These are phyloP conservation scores for Scleroderma bovista DNA, from an alignment of 768 basidiomycete species.

Conservation along the genomic window DNA sequence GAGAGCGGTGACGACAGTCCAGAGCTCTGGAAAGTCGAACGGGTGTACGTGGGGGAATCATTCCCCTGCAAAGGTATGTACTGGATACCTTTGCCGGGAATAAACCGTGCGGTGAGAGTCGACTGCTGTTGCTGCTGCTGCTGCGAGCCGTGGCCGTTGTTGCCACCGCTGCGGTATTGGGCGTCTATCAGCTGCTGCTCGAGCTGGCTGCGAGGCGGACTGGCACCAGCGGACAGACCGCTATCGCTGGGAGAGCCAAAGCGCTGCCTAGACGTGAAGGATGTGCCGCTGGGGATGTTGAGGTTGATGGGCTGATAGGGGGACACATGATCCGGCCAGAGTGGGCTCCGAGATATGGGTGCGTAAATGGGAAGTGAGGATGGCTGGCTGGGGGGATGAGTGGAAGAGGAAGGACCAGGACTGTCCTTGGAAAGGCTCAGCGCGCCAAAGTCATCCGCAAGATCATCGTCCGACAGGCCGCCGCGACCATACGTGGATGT, in stretches of 20 bases:
- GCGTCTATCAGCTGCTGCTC: constrained; percentile 43
- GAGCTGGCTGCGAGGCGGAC: constrained; percentile 42
- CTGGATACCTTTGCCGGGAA: constrained; percentile 61
- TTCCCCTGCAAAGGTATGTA: constrained; percentile 38
- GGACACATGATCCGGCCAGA: constrained; percentile 44
- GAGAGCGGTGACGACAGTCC: constrained; percentile 53
- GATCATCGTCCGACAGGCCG: constrained; percentile 74
- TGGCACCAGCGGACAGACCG: constrained; percentile 46
- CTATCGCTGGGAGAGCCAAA: constrained; percentile 58
- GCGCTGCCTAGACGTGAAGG: constrained; percentile 41
- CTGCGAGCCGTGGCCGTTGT: too few species aligned
- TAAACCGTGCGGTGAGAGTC: constrained; percentile 53
- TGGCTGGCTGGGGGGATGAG: constrained; percentile 59
- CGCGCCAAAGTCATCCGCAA: constrained; percentile 63
- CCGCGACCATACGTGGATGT: constrained; percentile 38
- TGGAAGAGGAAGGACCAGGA: constrained; percentile 35
- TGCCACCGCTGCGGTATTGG: constrained; percentile 33
- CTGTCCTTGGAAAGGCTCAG: constrained; percentile 42
- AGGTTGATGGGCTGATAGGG: constrained; percentile 62
- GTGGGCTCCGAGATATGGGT: constrained; percentile 58
- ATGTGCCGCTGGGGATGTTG: constrained; percentile 45
- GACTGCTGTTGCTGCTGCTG: constrained; percentile 20
- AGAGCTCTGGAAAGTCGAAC: constrained; percentile 34
- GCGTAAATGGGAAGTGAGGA: constrained; percentile 75
- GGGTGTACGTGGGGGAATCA: constrained; percentile 31